Conservation (phyloP, 306 rosid genomes). For the Pterocarpus macrocarpus region DNA sequence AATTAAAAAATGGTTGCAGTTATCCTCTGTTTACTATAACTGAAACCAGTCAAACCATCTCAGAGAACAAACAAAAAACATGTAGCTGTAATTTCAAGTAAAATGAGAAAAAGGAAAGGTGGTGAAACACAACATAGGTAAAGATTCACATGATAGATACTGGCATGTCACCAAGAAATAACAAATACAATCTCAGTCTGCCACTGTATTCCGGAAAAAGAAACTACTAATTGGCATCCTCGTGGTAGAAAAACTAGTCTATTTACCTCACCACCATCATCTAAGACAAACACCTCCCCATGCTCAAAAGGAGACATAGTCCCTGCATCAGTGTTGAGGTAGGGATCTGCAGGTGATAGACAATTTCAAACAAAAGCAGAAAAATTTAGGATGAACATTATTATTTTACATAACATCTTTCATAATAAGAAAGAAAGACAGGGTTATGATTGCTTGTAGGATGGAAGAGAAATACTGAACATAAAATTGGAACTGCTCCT, state of each 20-base stretch:
- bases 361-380: slow-evolving; percentile 27
- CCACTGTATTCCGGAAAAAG: neutral
- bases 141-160: slow-evolving; percentile 4
- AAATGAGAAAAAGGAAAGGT: slow-evolving; percentile 19
- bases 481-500: slow-evolving; percentile 15
- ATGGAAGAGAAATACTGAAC: slow-evolving; percentile 31
- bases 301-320: slow-evolving; percentile 94
- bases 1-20: neutral
- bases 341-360: slow-evolving; percentile 69
- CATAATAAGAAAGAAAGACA: slow-evolving; percentile 1
- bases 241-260: neutral
- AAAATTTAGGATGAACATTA: slow-evolving; percentile 1
- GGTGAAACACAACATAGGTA: neutral
- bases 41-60: slow-evolving; percentile 10
- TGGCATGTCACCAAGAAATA: slow-evolving; percentile 17
- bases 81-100: slow-evolving; percentile 24
- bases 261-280: slow-evolving; percentile 90
- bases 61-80: slow-evolving; percentile 18
- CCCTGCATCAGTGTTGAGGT: slow-evolving; percentile 89
- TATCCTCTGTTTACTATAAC: slow-evolving; percentile 18
- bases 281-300: slow-evolving; percentile 88
- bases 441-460: slow-evolving; percentile 14
- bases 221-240: slow-evolving; percentile 10
- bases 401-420: neutral
- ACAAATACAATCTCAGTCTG: slow-evolving; percentile 19